Conservation (phyloP, 2,329 filamentous ascomycete genomes). For the Phialophora chinensis region DNA sequence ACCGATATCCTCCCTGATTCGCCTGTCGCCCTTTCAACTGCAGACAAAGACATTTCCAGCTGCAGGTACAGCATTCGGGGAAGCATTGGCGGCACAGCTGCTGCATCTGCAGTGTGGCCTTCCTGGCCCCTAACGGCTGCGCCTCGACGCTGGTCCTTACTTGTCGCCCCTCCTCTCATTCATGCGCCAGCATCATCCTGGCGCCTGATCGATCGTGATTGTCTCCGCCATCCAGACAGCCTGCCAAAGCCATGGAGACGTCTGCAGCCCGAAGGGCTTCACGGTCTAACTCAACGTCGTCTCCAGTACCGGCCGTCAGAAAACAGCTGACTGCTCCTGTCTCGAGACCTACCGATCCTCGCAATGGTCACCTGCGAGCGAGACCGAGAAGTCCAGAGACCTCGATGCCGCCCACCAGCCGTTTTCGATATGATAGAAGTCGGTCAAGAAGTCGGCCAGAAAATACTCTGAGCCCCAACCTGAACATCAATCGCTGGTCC, state of each 20-base stretch:
- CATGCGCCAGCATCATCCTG: slow-evolving; percentile 23
- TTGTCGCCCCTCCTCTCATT: slow-evolving; percentile 8
- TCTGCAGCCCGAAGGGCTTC: slow-evolving; percentile 41
- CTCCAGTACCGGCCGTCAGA: slow-evolving; percentile 51
- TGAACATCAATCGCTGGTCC: slow-evolving; percentile 63
- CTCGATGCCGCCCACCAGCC: slow-evolving; percentile 12
- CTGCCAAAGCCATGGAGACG: slow-evolving; percentile 29
- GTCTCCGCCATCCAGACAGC: slow-evolving; percentile 2
- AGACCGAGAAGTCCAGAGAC: slow-evolving; percentile 40
- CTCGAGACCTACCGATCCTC: slow-evolving; percentile 41
- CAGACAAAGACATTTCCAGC: slow-evolving; percentile 23
- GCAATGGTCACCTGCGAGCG: slow-evolving; percentile 38
- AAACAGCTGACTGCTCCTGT: slow-evolving; percentile 46
- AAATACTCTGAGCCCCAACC: slow-evolving; percentile 30
- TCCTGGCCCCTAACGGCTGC: slow-evolving; percentile 13
- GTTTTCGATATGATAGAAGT: slow-evolving; percentile 27
- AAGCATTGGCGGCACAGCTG: slow-evolving; percentile 25
- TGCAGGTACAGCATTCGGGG: slow-evolving; percentile 29
- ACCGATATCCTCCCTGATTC: slow-evolving; percentile 25
- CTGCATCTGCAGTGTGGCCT: slow-evolving; percentile 32
- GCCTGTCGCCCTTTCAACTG: slow-evolving; percentile 23
- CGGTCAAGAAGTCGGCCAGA: slow-evolving; percentile 31
- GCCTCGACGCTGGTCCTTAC: slow-evolving; percentile 15
- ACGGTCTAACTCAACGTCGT: slow-evolving; percentile 53
- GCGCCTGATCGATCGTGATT: slow-evolving; percentile 13